phyloP scores from a whole-genome alignment of 1,139 yeast species.

The Chernovozyma sophiae-reginae region DNA sequence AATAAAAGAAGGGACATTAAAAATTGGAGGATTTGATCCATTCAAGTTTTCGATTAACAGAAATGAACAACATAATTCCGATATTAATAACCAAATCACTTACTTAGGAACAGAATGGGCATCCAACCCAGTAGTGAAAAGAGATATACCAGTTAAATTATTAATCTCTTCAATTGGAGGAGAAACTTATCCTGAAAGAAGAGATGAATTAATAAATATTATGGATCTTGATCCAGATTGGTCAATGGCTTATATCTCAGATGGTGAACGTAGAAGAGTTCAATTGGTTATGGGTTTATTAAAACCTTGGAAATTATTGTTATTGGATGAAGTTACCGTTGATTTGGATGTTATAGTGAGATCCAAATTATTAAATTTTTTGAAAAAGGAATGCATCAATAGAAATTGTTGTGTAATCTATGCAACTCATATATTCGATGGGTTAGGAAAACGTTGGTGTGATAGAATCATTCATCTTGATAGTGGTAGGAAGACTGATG shows the following conservation, averaged over 20 bases:
- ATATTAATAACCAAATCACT: slow-evolving; percentile 49
- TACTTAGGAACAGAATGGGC: slow-evolving; percentile 99
- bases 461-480: slow-evolving; percentile 77
- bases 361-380: slow-evolving; percentile 62
- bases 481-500: slow-evolving; percentile 49
- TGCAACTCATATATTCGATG: slow-evolving; percentile 97
- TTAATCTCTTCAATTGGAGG: slow-evolving; percentile 84
- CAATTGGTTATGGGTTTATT: slow-evolving; percentile 91
- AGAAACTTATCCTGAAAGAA: slow-evolving; percentile 62
- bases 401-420: slow-evolving; percentile 74
- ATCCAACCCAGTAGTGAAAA: slow-evolving; percentile 77
- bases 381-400: slow-evolving; percentile 61
- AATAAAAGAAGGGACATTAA: slow-evolving; percentile 64
- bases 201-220: slow-evolving; percentile 69
- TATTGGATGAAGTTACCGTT: slow-evolving; percentile 92
- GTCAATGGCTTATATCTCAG: slow-evolving; percentile 91
- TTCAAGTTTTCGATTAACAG: slow-evolving; percentile 59
- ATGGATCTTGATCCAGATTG: slow-evolving; percentile 83
- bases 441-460: slow-evolving; percentile 80
- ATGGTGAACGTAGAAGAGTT: slow-evolving; percentile 92
- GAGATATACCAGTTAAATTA: slow-evolving; percentile 84
- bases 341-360: slow-evolving; percentile 93
- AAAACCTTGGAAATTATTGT: slow-evolving; percentile 80
- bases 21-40: slow-evolving; percentile 82
- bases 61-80: slow-evolving; percentile 36